Base-by-base conservation (phyloP, 2,329 filamentous ascomycete genomes). In the Diaporthe batatas region DNA sequence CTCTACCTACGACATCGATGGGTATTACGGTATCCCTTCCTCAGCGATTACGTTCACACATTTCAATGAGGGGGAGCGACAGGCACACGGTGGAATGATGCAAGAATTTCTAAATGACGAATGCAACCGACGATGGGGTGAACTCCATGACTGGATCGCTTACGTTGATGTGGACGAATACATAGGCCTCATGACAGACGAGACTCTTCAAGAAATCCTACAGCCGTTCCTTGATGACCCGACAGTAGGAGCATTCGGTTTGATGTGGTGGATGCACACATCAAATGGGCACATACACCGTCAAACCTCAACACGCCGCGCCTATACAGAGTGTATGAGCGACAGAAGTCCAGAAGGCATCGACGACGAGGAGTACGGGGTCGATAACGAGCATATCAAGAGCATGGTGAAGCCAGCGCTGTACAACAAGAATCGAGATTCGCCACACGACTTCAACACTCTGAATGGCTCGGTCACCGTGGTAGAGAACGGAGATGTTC, bases 141-240 rank as follows among this genome's bases (percentile, higher is more conserved):
- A 75, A 75, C 18, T 79, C 23, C 72, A 79, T 75, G 65, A 68
- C 12, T 81, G 80, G 79, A 79, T 81, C 23, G 80, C 77, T 11
- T 81, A 79, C 70, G 74, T 81, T 39, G 80, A 81, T 74, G 75
- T 73, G 25, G 79, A 81, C 68, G 80, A 82, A 72, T 82, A 81
- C 70, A 73, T 81, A 32, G 80, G 80, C 75, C 36, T 69, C 75
- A 75, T 53, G 53, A 75, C 18, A 71, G 67, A 74, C 2, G 76
- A 80, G 59, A 80, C 77, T 0, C 67, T 81, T 3, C 72, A 74
- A 16, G 75, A 77, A 4, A 71, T 82, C 14, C 74, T 82, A 34
- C 74, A 73, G 47, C 72, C 51, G 6, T 77, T 79, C 29, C 21
- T 36, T 7, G 59, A 47, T 12, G 77, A 80, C 47, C 72, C 76